Percentiles rank a stretch among this genome's conserved stretches.
Conservation (phyloP, 2,329 filamentous ascomycete species). For the Ophiostoma triangulosporum region DNA sequence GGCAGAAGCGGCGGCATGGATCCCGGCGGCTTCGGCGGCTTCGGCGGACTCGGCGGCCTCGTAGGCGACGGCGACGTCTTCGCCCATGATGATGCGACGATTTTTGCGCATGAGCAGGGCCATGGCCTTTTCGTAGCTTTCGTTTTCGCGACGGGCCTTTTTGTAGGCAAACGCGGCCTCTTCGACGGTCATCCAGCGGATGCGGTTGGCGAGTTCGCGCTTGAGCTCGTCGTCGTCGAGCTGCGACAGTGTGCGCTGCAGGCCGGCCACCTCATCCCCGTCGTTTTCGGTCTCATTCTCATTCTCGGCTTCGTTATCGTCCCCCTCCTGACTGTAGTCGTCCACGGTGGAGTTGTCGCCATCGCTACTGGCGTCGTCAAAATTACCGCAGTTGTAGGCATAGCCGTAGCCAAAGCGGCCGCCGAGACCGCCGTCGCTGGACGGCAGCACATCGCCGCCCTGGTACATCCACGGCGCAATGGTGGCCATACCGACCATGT, state of each 20-base stretch:
- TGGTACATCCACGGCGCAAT: slow-evolving; percentile 42
- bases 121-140: slow-evolving; percentile 48
- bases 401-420: background rate
- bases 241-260: background rate
- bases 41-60: background rate
- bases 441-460: slow-evolving; percentile 9
- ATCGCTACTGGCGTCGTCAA: background rate
- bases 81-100: slow-evolving; percentile 24
- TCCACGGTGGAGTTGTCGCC: background rate
- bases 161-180: slow-evolving; percentile 46
- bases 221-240: slow-evolving; percentile 6
- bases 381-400: background rate
- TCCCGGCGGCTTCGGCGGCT: background rate
- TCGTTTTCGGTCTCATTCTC: background rate
- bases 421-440: background rate
- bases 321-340: background rate
- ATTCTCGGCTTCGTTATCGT: background rate
- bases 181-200: slow-evolving; percentile 37
- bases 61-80: background rate
- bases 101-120: slow-evolving; percentile 49
- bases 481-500: slow-evolving; percentile 32
- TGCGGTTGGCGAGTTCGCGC: slow-evolving; percentile 17
- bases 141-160: slow-evolving; percentile 43
- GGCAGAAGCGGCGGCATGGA: background rate
- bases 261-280: background rate